Evolutionary conservation across 306 rosid species (phyloP), one percentile per base, ranked within the genome.

Genomic region (Prunus dulcis): DNA sequence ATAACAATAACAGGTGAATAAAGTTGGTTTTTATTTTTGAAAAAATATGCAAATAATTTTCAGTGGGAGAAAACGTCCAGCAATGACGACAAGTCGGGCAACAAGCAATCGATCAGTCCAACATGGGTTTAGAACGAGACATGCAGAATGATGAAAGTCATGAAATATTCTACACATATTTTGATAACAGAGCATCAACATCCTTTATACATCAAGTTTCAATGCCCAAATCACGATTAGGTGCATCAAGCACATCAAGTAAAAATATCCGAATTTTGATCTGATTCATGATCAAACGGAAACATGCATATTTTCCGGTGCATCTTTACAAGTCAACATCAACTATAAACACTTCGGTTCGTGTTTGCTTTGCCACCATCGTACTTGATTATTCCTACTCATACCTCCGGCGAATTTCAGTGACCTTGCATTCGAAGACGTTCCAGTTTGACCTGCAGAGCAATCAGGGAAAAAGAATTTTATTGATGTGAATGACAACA

Each of bases 391-490:
- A 27, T 32, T 73, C 58, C 47, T 10, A 17, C 47, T 46, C 20
- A 10, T 51, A 9, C 19, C 2, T 34, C 77, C 60, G 12, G 60
- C 77, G 8, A 30, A 61, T 28, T 45, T 73, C 57, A 11, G 77
- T 15, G 68, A 60, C 27, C 25, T 43, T 17, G 69, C 77, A 73
- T 60, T 46, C 13, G 5, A 61, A 61, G 60, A 45, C 15, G 28
- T 63, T 47, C 27, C 53, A 27, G 28, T 73, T 47, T 23, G 38
- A 61, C 77, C 77, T 73, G 69, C 68, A 73, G 22, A 46, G 47
- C 30, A 19, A 12, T 18, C 34, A 15, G 19, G 47, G 25, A 19
- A 6, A 60, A 23, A 11, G 11, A 41, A 73, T 4, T 15, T 23
- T 56, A 20, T 55, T 56, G 76, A 38, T 55, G 53, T 8, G 50